phyloP scores from a whole-genome alignment of 179 eudicot genomes.

The Camellia oleifera region DNA sequence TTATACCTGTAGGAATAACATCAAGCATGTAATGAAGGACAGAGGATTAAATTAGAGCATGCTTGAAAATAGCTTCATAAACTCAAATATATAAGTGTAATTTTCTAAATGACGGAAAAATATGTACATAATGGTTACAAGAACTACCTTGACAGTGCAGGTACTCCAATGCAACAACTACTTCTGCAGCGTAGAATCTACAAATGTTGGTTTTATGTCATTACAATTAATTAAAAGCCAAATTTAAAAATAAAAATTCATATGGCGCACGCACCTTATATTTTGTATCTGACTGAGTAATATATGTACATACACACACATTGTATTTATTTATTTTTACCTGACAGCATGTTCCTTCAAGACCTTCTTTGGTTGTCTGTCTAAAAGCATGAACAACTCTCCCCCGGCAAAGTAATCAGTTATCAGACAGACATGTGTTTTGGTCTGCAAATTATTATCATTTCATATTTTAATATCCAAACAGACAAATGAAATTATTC shows the following conservation, averaged over 20 bases:
- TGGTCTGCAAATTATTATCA: constrained; percentile 57
- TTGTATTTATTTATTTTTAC: constrained; percentile 31
- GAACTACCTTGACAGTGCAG: constrained; percentile 96
- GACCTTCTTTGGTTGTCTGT: constrained; percentile 83
- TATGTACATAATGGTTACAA: not conserved
- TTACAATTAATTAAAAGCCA: not conserved
- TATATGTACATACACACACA: too few relatives aligned
- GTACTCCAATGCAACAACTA: constrained; percentile 87
- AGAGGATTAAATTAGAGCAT: not conserved
- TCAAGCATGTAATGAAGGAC: not conserved
- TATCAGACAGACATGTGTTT: constrained; percentile 87
- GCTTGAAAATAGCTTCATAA: not conserved
- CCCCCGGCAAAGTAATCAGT: constrained; percentile 97
- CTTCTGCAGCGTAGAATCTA: constrained; percentile 96
- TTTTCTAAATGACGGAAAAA: not conserved
- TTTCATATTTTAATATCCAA: not conserved
- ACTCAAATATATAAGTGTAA: not conserved
- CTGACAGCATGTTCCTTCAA: constrained; percentile 91
- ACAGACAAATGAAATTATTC: not conserved
- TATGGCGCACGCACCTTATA: too few relatives aligned
- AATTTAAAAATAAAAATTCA: too few relatives aligned
- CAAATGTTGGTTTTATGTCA: constrained; percentile 21
- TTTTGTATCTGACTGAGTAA: too few relatives aligned
- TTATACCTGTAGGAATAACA: constrained; percentile 57
- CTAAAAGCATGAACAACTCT: constrained; percentile 87